phyloP scores from a whole-genome alignment of 352 stramenopile genomes.

The Phytopythium aichiense region DNA sequence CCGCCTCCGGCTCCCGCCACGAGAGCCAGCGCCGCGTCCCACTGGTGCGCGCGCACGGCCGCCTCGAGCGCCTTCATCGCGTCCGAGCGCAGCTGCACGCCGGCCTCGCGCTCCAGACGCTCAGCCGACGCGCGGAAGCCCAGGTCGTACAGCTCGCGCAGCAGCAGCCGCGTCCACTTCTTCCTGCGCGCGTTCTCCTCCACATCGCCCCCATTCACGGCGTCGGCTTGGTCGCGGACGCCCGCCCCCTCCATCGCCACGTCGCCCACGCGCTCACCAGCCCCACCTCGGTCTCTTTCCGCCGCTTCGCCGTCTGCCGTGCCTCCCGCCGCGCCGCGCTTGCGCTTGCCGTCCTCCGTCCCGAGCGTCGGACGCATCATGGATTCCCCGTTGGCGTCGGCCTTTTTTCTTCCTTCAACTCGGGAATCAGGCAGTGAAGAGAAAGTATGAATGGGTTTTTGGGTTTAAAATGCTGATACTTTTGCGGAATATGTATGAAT shows the following conservation, averaged over 20 bases:
- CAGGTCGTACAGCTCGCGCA: constrained; percentile 76
- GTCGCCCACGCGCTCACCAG: not conserved
- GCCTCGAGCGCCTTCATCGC: constrained; percentile 50
- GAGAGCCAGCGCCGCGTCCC: constrained; percentile 51
- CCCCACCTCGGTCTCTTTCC: not conserved
- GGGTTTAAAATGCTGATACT: too few species aligned
- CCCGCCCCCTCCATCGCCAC: not conserved
- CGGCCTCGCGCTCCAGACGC: constrained; percentile 54
- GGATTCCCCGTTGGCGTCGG: not conserved
- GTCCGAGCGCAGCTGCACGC: constrained; percentile 44
- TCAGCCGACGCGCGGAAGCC: constrained; percentile 36
- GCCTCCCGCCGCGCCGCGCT: constrained; percentile 10
- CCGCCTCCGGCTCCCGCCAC: constrained; percentile 10
- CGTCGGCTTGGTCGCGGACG: not conserved
- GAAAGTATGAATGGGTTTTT: too few species aligned
- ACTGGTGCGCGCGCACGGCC: constrained; percentile 33
- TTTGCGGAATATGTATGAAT: not conserved
- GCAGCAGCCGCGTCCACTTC: constrained; percentile 68
- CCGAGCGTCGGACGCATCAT: not conserved
- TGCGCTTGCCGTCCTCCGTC: constrained; percentile 24
- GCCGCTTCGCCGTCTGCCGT: not conserved
- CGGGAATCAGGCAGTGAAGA: too few species aligned
- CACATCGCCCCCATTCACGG: not conserved
- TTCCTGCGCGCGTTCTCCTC: constrained; percentile 17
- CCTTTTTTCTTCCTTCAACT: not conserved